These are phyloP conservation scores for Penstemon eatonii DNA, from an alignment of 257 asterid genomes.

Conservation along the genomic window DNA sequence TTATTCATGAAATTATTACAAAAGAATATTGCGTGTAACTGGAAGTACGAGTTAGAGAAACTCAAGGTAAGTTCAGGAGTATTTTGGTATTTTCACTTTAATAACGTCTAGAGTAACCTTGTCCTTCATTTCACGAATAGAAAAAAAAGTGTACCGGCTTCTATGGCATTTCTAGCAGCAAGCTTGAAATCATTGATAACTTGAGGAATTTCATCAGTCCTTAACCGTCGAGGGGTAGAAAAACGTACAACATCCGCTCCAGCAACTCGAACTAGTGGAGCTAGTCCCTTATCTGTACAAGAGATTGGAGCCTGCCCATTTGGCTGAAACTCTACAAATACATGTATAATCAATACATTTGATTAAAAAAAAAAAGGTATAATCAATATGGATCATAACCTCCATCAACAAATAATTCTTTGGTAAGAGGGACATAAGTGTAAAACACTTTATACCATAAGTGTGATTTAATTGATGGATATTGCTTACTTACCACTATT, in stretches of 20 bases:
- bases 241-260: constrained; percentile 42
- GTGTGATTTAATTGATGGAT: neutral
- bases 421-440: neutral
- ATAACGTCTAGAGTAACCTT: neutral
- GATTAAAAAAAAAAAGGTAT: too few species aligned
- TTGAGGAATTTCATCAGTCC: constrained; percentile 59
- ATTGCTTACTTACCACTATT: neutral
- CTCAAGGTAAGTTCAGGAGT: too few species aligned
- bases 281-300: constrained; percentile 46
- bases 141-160: constrained; percentile 52
- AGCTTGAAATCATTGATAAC: constrained; percentile 61
- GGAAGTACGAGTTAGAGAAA: too few species aligned
- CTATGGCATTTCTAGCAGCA: constrained; percentile 77
- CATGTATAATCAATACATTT: neutral
- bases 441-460: neutral
- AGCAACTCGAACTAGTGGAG: constrained; percentile 44
- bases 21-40: too few species aligned
- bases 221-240: constrained; percentile 63
- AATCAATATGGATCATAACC: too few species aligned
- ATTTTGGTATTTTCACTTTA: too few species aligned
- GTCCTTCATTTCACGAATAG: neutral
- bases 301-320: constrained; percentile 74
- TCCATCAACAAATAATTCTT: too few species aligned
- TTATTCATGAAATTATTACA: too few species aligned
- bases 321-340: constrained; percentile 57